phyloP scores from a whole-genome alignment of 306 rosid genomes.

The Parietaria judaica region DNA sequence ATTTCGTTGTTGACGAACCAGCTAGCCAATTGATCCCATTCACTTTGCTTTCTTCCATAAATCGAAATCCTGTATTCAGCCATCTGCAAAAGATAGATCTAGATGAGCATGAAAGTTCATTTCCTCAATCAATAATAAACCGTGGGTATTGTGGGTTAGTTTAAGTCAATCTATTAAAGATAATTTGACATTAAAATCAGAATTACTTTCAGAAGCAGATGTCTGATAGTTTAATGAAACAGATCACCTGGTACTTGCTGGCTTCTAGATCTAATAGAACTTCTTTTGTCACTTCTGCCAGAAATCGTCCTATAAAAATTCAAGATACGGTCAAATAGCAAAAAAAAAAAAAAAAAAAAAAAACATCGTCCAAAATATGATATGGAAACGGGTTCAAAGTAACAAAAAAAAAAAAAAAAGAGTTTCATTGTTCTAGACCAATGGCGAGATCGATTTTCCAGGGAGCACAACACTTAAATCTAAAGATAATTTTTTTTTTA shows the following conservation, averaged over 20 bases:
- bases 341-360: neutral
- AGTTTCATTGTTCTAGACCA: no score
- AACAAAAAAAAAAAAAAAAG: no score
- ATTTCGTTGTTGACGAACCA: constrained; percentile 83
- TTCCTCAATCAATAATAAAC: neutral
- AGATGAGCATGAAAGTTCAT: neutral
- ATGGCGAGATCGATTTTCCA: no score
- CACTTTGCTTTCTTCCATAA: constrained; percentile 89
- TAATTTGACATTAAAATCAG: constrained; percentile 1
- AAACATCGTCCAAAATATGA: no score
- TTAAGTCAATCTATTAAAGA: neutral
- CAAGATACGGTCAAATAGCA: neutral
- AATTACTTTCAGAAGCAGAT: neutral
- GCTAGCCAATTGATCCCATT: constrained; percentile 92
- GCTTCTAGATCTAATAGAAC: constrained; percentile 78
- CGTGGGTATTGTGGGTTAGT: neutral
- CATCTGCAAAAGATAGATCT: constrained; percentile 46
- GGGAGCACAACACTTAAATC: no score
- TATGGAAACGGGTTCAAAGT: no score
- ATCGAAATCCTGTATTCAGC: constrained; percentile 89
- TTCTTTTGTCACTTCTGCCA: constrained; percentile 81
- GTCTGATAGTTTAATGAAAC: neutral
- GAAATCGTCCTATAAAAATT: constrained; percentile 52
- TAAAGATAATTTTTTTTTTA: neutral
- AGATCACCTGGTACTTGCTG: constrained; percentile 72